Evolutionary conservation across 2,329 filamentous ascomycete species (phyloP).

Genomic region (Exophiala aquamarina): DNA sequence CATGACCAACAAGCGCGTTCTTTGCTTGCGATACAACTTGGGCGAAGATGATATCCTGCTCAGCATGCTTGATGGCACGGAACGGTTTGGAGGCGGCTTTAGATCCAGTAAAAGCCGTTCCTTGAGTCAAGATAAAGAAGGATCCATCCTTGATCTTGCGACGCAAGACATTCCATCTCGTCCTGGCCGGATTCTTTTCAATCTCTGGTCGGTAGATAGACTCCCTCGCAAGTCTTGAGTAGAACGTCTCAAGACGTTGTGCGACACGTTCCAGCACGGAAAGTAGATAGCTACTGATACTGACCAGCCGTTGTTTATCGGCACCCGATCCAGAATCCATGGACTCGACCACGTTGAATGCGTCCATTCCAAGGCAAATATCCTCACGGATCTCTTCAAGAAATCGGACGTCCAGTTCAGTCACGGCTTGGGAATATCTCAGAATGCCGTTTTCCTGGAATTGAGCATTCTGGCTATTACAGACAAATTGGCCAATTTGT

Average conservation of each 20-base stretch:
- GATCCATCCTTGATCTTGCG: slow-evolving; percentile 52
- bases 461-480: slow-evolving; percentile 18
- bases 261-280: slow-evolving; percentile 56
- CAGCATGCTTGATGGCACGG: slow-evolving; percentile 10
- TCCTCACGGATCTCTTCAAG: slow-evolving; percentile 17
- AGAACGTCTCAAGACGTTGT: slow-evolving; percentile 53
- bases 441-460: slow-evolving; percentile 15
- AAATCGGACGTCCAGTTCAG: slow-evolving; percentile 16
- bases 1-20: slow-evolving; percentile 8
- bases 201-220: slow-evolving; percentile 54
- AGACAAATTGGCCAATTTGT: slow-evolving; percentile 14
- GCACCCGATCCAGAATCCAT: slow-evolving; percentile 40
- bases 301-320: slow-evolving; percentile 42
- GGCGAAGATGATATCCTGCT: slow-evolving; percentile 15
- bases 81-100: slow-evolving; percentile 7
- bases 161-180: slow-evolving; percentile 53
- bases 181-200: slow-evolving; percentile 54
- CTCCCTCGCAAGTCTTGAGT: slow-evolving; percentile 50
- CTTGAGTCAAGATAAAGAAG: slow-evolving; percentile 40
- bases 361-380: slow-evolving; percentile 50
- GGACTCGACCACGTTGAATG: slow-evolving; percentile 49
- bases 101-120: slow-evolving; percentile 2
- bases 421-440: slow-evolving; percentile 16
- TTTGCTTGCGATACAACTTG: slow-evolving; percentile 16
- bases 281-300: slow-evolving; percentile 46